Evolutionary conservation across 768 basidiomycete genomes (phyloP), one percentile per base, ranked within the genome.

Genomic region (Mycena alexandri): DNA sequence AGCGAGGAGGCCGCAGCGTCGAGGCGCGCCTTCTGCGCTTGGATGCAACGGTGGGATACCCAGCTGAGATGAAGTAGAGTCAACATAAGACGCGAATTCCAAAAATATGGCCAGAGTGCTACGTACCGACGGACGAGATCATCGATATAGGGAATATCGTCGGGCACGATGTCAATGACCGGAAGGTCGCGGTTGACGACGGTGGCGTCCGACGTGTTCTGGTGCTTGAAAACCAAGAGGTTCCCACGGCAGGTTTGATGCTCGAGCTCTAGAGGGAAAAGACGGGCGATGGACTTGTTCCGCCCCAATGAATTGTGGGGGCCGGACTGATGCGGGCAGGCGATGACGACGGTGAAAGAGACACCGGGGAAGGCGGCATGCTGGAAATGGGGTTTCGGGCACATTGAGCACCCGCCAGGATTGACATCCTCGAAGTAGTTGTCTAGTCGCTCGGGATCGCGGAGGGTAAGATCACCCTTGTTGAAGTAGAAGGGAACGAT

Each of bases 191-290:
- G 56, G 36, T 46, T 58, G 43, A 22, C 6, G 9, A 10, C 21
- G 4, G 22, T 8, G 9, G 19, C 3, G 3, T 10, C 43, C 7
- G 11, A 22, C 10, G 25, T 7, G 29, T 10, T 4, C 10, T 14
- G 0, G 16, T 60, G 58, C 58, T 60, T 48, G 33, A 60, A n/a
- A 0, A 60, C 47, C 14, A 60, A n/a, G n/a, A 60, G 33, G 11
- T 47, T 48, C 3, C 58, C 58, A 2, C 1, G n/a, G 34, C 47
- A 50, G 1, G 58, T 50, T 11, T 24, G 8, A 5, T 21, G 12
- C 11, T 14, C 9, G 12, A 2, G 21, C 5, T 7, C 1, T 11
- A 22, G 13, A 9, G 19, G 29, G 34, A 60, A 13, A 5, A 60
- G n/a, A 3, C 0, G 2, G 13, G 46, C 46, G 12, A 60, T 46